Conservation (phyloP, 2,329 filamentous ascomycete genomes). For the Emergomyces orientalis region DNA sequence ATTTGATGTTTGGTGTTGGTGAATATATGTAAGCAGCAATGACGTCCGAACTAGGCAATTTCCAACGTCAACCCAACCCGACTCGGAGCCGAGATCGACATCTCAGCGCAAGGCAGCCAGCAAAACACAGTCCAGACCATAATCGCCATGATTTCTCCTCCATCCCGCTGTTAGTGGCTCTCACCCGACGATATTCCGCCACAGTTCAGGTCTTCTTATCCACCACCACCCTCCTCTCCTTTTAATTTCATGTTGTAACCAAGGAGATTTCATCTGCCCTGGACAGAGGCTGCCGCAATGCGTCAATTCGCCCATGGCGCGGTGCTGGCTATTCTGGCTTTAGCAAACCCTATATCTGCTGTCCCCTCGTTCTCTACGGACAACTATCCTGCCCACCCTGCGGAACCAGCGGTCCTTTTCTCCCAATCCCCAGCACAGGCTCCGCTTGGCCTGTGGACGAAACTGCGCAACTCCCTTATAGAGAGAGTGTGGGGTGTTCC, state of each 20-base stretch:
- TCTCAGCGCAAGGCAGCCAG: background rate
- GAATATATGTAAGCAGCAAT: background rate
- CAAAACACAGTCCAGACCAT: background rate
- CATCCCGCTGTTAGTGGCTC: too few species aligned
- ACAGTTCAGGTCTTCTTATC: background rate
- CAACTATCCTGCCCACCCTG: conserved; percentile 24
- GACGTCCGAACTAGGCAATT: conserved; percentile 2
- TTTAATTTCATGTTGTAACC: background rate
- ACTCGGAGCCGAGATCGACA: background rate
- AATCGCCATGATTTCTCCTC: background rate
- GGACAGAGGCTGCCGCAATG: background rate
- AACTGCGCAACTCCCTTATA: conserved; percentile 35
- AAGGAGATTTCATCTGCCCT: background rate
- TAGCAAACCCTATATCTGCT: conserved; percentile 26
- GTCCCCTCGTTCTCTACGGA: conserved; percentile 1
- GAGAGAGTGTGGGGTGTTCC: conserved; percentile 36
- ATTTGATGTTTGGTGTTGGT: too few species aligned
- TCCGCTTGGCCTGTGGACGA: conserved; percentile 29
- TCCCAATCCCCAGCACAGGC: conserved; percentile 20
- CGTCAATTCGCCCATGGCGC: background rate
- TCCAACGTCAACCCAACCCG: background rate
- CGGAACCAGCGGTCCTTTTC: conserved; percentile 25
- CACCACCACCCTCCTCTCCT: background rate
- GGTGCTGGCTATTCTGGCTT: conserved; percentile 12
- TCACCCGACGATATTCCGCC: background rate